Percentiles rank a stretch among this genome's conserved stretches.
These are phyloP conservation scores for Cladosporium austrohemisphaericum DNA, from an alignment of 2,329 filamentous ascomycete species.

Conservation along the genomic window DNA sequence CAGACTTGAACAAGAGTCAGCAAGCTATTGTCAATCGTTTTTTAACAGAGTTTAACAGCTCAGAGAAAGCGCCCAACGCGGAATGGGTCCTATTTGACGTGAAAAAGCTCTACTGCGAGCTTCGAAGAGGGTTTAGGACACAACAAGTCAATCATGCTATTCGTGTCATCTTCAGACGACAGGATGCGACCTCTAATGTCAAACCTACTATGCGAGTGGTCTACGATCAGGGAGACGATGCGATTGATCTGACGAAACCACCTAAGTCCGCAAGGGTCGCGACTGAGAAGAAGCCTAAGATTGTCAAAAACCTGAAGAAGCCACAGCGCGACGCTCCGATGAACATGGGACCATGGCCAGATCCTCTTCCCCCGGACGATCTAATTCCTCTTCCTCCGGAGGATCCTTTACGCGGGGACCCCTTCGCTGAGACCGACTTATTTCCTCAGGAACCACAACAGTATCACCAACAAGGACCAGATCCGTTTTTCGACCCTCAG, in stretches of 20 bases:
- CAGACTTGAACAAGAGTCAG: slow-evolving; percentile 15
- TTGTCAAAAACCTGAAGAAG: not conserved
- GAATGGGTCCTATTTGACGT: slow-evolving; percentile 17
- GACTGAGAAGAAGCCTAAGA: not conserved
- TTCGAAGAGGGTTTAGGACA: not conserved
- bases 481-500: too few relatives aligned
- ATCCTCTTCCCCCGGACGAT: too few relatives aligned
- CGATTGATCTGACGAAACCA: not conserved
- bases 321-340: too few relatives aligned
- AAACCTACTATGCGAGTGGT: too few relatives aligned
- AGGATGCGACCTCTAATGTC: too few relatives aligned
- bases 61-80: slow-evolving; percentile 17
- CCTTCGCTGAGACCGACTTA: too few relatives aligned
- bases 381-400: too few relatives aligned
- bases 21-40: slow-evolving; percentile 18
- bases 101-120: not conserved
- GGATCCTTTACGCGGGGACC: too few relatives aligned
- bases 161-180: not conserved
- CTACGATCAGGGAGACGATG: not conserved
- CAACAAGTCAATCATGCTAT: not conserved
- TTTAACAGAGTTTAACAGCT: slow-evolving; percentile 4
- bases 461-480: too few relatives aligned
- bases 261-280: not conserved
- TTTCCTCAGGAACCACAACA: too few relatives aligned
- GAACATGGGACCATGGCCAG: too few relatives aligned